Evolutionary conservation across 805 yeast genomes (phyloP), one percentile per base, ranked within the genome.

Genomic region (Yamadazyma kitorensis): DNA sequence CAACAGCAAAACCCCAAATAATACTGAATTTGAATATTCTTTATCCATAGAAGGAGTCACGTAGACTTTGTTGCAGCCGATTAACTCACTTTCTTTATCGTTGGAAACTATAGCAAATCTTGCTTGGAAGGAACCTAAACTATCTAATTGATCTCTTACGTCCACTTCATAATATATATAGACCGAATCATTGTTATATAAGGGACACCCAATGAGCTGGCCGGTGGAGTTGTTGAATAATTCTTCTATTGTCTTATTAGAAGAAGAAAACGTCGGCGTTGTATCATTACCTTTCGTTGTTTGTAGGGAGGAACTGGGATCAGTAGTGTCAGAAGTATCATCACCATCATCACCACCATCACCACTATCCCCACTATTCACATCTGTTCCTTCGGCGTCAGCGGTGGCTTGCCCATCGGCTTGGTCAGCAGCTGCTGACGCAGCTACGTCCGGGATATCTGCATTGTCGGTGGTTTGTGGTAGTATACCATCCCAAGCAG

Each of bases 21-120:
- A 51, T 4, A 75, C 54, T n/a, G 62, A 44, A 6, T 42, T 33
- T 4, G 64, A 54, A 12, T 74, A 54, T 6, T 54, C 20, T 4
- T 42, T 36, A 2, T 57, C 48, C 30, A 56, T 53, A 1, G 57
- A 64, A 0, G 82, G 80, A 1, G 83, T 74, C 5, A 74, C 68
- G 41, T 65, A 64, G 4, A 72, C 54, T 12, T 54, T 46, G 14
- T 68, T 54, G 41, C 86, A 81, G 2, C 76, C 78, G 8, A 79
- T 47, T 3, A 64, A 39, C 2, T 48, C 34, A 13, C 68, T 61
- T 6, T 49, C 40, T 2, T 47, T 51, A 33, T 61, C 64, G 30
- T 73, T 68, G 15, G 64, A 54, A 13, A 74, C 53, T 7, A 75
- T 54, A 3, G 70, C 50, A 40, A 75, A 64, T 24, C 50, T 40